Conservation (phyloP, 805 yeast genomes). For the Naumovozyma castellii region DNA sequence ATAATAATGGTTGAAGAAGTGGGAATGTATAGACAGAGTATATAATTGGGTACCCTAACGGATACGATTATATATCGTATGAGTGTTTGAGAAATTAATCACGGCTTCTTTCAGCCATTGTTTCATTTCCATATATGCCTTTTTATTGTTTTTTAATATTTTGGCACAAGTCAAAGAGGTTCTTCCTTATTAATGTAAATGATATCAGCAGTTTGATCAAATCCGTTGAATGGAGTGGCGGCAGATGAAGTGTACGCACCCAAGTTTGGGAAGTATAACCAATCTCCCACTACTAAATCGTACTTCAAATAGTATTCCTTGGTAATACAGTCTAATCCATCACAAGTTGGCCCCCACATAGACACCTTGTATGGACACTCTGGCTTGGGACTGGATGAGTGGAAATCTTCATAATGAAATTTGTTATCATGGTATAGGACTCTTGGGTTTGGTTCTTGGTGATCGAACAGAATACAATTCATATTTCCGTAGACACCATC, state of each 20-base stretch:
- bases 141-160: background rate
- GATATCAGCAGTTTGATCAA: constrained; percentile 50
- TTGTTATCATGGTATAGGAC: constrained; percentile 49
- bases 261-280: constrained; percentile 73
- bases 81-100: no score
- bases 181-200: constrained; percentile 47
- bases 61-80: no score
- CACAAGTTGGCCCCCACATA: constrained; percentile 98
- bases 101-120: no score
- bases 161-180: background rate
- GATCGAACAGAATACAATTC: constrained; percentile 90
- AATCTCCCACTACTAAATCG: constrained; percentile 74
- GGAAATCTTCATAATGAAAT: constrained; percentile 34
- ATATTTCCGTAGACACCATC: constrained; percentile 95
- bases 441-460: constrained; percentile 65
- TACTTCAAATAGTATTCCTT: constrained; percentile 42
- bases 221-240: constrained; percentile 88
- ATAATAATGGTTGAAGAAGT: no score
- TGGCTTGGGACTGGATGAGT: constrained; percentile 13
- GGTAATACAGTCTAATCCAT: constrained; percentile 81
- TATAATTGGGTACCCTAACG: no score
- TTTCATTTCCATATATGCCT: background rate
- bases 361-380: constrained; percentile 39
- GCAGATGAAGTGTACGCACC: constrained; percentile 95
- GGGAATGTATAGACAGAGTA: no score